Evolutionary conservation across 1,139 yeast species (phyloP).

Genomic region (Suhomyces terraborum): DNA sequence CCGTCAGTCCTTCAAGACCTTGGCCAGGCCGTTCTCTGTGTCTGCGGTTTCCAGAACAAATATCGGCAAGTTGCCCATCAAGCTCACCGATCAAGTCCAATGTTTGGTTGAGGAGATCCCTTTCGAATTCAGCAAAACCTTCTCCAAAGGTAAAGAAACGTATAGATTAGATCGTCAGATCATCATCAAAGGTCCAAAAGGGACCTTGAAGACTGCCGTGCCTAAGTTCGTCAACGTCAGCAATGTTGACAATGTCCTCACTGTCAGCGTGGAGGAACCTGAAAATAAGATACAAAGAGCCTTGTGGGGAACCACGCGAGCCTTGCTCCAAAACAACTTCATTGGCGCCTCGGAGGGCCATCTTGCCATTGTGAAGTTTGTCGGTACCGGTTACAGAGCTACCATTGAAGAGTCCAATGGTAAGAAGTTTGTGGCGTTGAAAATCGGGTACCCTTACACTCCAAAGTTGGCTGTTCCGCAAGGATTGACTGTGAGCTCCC

Average conservation of each 20-base stretch:
- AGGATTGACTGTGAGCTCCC: conserved; percentile 72
- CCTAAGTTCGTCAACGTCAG: conserved; percentile 69
- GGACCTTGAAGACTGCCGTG: conserved; percentile 60
- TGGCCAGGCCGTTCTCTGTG: conserved; percentile 26
- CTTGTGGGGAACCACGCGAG: conserved; percentile 95
- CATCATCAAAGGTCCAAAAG: conserved; percentile 80
- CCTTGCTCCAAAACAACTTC: conserved; percentile 73
- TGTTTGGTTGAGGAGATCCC: conserved; percentile 43
- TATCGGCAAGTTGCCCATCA: conserved; percentile 46
- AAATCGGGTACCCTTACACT: conserved; percentile 71
- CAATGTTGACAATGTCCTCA: conserved; percentile 38
- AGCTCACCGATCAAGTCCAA: conserved; percentile 34
- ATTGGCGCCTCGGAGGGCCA: conserved; percentile 94
- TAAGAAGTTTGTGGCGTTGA: conserved; percentile 63
- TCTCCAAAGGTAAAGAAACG: conserved; percentile 68
- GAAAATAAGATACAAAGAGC: conserved; percentile 69
- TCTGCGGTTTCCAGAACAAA: conserved; percentile 36
- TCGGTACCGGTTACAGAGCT: conserved; percentile 97
- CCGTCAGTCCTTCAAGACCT: conserved; percentile 6
- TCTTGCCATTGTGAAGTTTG: conserved; percentile 80
- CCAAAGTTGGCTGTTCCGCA: conserved; percentile 79
- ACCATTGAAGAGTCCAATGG: conserved; percentile 61
- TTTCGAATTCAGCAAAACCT: conserved; percentile 50
- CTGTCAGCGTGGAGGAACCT: conserved; percentile 60
- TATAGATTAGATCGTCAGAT: conserved; percentile 62